phyloP scores from a whole-genome alignment of 805 yeast genomes.

The Pichia phayaonensis region DNA sequence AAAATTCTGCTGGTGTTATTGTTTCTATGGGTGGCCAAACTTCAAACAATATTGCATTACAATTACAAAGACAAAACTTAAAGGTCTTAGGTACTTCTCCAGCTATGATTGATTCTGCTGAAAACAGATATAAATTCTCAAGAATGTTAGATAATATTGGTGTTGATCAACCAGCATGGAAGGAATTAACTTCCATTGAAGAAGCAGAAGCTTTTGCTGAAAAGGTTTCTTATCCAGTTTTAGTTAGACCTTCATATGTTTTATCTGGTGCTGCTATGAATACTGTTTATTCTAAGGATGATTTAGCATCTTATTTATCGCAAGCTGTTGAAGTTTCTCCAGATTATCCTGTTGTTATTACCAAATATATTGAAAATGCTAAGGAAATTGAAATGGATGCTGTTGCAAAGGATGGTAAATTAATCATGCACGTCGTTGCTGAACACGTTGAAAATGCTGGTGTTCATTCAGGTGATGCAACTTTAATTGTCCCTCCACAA shows the following conservation, averaged over 20 bases:
- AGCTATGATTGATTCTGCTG: conserved; percentile 97
- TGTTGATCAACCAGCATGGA: conserved; percentile 99
- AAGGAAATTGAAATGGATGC: conserved; percentile 99
- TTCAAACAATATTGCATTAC: conserved; percentile 90
- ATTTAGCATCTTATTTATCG: conserved; percentile 74
- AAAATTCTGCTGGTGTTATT: conserved; percentile 83
- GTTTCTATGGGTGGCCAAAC: conserved; percentile 99
- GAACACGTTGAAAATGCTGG: conserved; percentile 99
- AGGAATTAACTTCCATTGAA: conserved; percentile 83
- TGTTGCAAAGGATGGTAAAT: conserved; percentile 89
- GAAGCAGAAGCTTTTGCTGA: conserved; percentile 93
- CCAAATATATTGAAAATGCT: conserved; percentile 94
- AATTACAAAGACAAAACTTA: conserved; percentile 87
- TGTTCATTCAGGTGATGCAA: conserved; percentile 99
- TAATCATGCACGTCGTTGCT: conserved; percentile 94
- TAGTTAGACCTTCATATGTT: conserved; percentile 96
- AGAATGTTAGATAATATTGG: conserved; percentile 95
- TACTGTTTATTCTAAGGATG: conserved; percentile 85
- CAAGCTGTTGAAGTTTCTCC: conserved; percentile 98
- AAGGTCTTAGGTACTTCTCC: conserved; percentile 96
- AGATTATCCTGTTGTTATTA: conserved; percentile 95
- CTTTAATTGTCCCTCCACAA: conserved; percentile 94
- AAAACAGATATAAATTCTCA: conserved; percentile 94
- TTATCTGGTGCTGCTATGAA: conserved; percentile 99
- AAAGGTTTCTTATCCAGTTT: conserved; percentile 85